Conservation (phyloP, 1,284 basidiomycete genomes). For the Irpex sp. region DNA sequence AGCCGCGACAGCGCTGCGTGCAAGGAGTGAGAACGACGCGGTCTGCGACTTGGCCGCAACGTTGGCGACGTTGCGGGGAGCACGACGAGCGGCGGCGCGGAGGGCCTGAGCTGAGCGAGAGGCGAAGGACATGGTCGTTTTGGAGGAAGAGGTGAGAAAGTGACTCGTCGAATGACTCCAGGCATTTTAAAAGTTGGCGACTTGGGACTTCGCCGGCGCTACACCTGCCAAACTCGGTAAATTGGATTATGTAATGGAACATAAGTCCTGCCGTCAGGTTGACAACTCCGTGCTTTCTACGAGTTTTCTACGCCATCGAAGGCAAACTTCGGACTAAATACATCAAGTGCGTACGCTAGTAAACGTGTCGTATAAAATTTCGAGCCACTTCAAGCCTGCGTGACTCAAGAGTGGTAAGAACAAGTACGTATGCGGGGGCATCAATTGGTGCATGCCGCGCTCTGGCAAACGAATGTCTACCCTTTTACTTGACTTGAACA, state of each 20-base stretch:
- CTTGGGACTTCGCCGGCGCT: not conserved
- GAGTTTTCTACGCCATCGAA: not conserved
- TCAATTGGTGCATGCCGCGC: too few relatives aligned
- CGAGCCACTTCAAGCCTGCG: too few relatives aligned
- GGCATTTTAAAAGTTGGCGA: constrained; percentile 2
- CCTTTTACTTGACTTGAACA: too few relatives aligned
- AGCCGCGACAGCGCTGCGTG: constrained; percentile 44
- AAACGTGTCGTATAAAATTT: too few relatives aligned
- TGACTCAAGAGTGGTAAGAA: too few relatives aligned
- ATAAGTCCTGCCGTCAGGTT: not conserved
- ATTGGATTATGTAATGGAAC: not conserved
- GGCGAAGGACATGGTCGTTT: constrained; percentile 53
- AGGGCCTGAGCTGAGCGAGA: constrained; percentile 58
- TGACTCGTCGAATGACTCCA: constrained; percentile 12
- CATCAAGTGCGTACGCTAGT: too few relatives aligned
- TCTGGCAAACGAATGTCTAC: too few relatives aligned
- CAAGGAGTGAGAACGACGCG: constrained; percentile 75
- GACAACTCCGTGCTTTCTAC: not conserved
- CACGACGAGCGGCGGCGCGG: constrained; percentile 59
- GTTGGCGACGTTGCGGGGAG: constrained; percentile 43
- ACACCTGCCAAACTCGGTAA: not conserved
- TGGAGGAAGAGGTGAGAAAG: constrained; percentile 9
- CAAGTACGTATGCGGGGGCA: too few relatives aligned
- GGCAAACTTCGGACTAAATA: not conserved
- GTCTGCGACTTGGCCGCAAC: constrained; percentile 42